Base-by-base conservation (phyloP, 768 basidiomycete genomes). In the Rubroboletus pulcherrimus region DNA sequence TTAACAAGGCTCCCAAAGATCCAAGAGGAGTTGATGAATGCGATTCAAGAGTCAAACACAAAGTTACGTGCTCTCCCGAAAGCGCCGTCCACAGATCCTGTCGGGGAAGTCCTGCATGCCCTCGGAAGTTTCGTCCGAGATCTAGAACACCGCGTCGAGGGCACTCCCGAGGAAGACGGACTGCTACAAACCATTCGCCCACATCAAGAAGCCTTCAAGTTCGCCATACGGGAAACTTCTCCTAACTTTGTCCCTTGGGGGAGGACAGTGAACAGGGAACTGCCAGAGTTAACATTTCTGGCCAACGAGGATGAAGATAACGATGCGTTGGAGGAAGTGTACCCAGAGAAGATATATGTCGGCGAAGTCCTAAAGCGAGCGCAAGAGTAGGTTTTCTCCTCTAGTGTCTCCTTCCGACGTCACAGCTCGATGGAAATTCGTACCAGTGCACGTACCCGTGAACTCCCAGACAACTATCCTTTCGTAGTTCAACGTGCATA, bases 401-500 rank as follows among this genome's bases (percentile, higher is more conserved):
- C 7, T 38, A 8, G 21, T 15, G 17, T 2, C 19, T 7, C 2
- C 5, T 34, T 9, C 17, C 0, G 3, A 19, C 19, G 29, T 34
- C 12, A 19, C 34, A 26, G 14, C 7, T 26, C 37, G n/a, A 55
- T 19, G 8, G 51, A 12, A 37, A 34, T 31, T 49, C 29, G 15
- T 40, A 49, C 12, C 53, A 91, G 89, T 21, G 81, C 88, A 1
- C 78, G 84, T 4, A 85, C 87, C 1, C 81, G 89, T 1, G 87
- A 90, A 61, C 76, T 90, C 0, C 87, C 87, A 0, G 84, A 81
- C 14, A 78, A 79, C 56, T 86, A 82, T 56, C 87, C 87, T 0
- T 89, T 84, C 56, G 72, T 83, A 0, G 83, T 89, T 0, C 80
- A 83, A 46, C 66, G 75, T 10, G 63, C 67, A 0, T 85, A 79